Percentiles rank a stretch among this genome's conserved stretches.
phyloP scores from a whole-genome alignment of 2,329 filamentous ascomycete genomes.

The Talaromyces sp. region DNA sequence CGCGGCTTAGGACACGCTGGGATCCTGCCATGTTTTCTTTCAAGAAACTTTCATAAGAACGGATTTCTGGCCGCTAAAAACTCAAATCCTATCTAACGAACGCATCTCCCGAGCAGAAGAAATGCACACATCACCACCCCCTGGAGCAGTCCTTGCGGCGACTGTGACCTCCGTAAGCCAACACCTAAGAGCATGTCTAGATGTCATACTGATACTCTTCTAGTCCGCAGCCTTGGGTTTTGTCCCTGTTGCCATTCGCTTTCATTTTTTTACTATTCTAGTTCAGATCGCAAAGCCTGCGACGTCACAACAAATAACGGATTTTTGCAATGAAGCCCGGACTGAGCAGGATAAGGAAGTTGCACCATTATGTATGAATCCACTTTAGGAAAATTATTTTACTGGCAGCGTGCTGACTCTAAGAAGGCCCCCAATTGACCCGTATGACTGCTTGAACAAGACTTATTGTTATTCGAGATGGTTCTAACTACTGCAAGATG shows the following conservation, averaged over 20 bases:
- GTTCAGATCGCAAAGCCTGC: constrained; percentile 21
- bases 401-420: neutral
- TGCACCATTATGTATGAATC: constrained; percentile 21
- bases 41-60: neutral
- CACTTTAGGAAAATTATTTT: neutral
- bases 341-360: constrained; percentile 13
- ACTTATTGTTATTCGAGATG: constrained; percentile 1
- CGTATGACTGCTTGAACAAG: constrained; percentile 14
- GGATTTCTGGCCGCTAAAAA: neutral
- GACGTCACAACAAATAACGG: constrained; percentile 24
- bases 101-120: neutral
- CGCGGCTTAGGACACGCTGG: neutral
- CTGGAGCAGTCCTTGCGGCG: constrained; percentile 23
- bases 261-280: constrained; percentile 28
- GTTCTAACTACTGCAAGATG: constrained; percentile 21
- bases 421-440: constrained; percentile 19
- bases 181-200: neutral
- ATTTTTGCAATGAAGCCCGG: constrained; percentile 17
- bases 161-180: constrained; percentile 23
- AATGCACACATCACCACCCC: constrained; percentile 14
- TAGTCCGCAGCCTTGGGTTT: constrained; percentile 34
- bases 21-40: neutral
- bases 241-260: constrained; percentile 32
- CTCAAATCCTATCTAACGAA: constrained; percentile 5
- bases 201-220: neutral